Base-by-base conservation (phyloP, 257 asterid species). In the Solanum chilense region DNA sequence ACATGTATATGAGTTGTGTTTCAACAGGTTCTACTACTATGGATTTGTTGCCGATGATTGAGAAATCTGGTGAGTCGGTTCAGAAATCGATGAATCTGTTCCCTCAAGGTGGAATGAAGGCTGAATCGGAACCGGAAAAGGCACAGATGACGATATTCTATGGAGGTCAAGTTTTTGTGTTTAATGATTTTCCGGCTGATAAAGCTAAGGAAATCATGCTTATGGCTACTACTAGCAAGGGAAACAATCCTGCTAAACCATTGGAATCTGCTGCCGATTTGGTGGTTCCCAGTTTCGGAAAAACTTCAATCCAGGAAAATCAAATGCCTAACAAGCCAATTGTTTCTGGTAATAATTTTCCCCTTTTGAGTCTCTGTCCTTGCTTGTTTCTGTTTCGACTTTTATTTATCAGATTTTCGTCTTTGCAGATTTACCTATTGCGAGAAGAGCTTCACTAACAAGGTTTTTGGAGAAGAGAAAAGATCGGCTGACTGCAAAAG, bases 401-500 rank as follows among this genome's bases (percentile, higher is more conserved):
- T 44, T 7, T 31, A 25, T 78, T 78, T 14, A 64, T 89, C 42
- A 33, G 39, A 35, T 87, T 44, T 2, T 84, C 27, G 6, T 58
- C 12, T 56, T 37, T 80, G 80, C 90, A 91, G 93, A 91, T 87
- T 64, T 91, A 75, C 93, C 93, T 18, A 82, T 91, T 49, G 88
- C 91, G 9, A 91, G 93, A 89, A 86, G 89, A 82, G 91, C 88
- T 5, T 91, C 93, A 13, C 90, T 91, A 27, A 87, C 92, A 66
- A 83, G 92, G 87, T 91, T 91, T 88, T 68, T 91, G 71, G 92
- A 91, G 92, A 91, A 91, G 75, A 88, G 93, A 74, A 91, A 91
- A 86, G 91, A 90, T 86, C 90, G 93, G 86, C 81, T 91, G 56
- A 82, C 89, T 52, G 88, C 91, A 39, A 90, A 76, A 31, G 89